A percentile compares a stretch with the other conserved stretches of the same genome.
Evolutionary conservation across 2,329 filamentous ascomycete species (phyloP).

Genomic region (Westerdykella aurantiaca): DNA sequence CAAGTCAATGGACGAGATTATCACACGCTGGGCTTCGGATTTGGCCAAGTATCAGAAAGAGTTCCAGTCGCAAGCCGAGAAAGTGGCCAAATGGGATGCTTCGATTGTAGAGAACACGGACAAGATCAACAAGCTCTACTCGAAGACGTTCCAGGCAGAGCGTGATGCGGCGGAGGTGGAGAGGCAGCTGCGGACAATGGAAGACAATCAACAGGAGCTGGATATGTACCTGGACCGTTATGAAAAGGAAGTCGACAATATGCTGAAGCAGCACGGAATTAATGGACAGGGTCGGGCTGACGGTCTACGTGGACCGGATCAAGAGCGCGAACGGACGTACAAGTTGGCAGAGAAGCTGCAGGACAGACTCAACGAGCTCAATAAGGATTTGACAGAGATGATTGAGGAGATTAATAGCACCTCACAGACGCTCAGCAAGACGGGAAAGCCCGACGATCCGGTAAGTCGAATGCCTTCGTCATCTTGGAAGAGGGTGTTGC

Average conservation of each 20-base stretch:
- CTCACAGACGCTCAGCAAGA: constrained; percentile 83
- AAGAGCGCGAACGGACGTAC: constrained; percentile 90
- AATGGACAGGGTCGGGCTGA: constrained; percentile 49
- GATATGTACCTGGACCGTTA: constrained; percentile 84
- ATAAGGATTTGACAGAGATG: constrained; percentile 88
- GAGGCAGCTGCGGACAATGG: constrained; percentile 80
- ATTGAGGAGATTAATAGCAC: constrained; percentile 97
- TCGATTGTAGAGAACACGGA: constrained; percentile 88
- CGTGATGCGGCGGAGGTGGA: constrained; percentile 90
- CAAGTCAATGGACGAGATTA: constrained; percentile 98
- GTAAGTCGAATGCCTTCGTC: constrained; percentile 13
- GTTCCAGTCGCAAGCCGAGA: constrained; percentile 83
- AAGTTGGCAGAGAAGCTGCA: constrained; percentile 91
- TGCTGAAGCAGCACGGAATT: constrained; percentile 82
- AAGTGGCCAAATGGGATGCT: constrained; percentile 86
- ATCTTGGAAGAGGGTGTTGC: not conserved
- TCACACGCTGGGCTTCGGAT: constrained; percentile 93
- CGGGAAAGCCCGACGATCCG: constrained; percentile 59
- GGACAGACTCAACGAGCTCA: constrained; percentile 87
- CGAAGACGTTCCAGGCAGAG: constrained; percentile 89
- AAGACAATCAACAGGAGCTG: constrained; percentile 88
- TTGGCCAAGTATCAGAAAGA: constrained; percentile 95
- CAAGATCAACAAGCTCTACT: constrained; percentile 89
- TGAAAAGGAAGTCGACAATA: constrained; percentile 82
- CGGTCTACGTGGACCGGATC: constrained; percentile 78